Conservation (phyloP, 2,329 filamentous ascomycete genomes). For the Fusarium coicis region DNA sequence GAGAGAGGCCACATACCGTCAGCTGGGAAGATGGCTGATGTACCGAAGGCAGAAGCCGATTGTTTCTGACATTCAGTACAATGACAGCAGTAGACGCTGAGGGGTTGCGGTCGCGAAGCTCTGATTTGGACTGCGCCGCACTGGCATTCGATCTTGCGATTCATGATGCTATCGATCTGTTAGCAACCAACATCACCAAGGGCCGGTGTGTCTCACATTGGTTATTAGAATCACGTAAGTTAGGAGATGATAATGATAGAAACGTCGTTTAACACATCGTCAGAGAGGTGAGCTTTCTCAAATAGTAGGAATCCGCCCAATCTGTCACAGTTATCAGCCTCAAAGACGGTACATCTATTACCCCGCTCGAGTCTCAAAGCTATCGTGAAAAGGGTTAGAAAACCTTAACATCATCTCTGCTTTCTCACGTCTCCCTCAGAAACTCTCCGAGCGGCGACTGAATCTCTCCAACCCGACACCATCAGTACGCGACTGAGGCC, state of each 20-base stretch:
- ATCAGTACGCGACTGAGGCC: neutral
- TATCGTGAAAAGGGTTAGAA: neutral
- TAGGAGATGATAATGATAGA: neutral
- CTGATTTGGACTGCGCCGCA: slow-evolving; percentile 53
- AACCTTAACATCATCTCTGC: neutral
- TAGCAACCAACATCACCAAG: neutral
- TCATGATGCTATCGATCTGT: slow-evolving; percentile 20
- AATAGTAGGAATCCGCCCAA: neutral
- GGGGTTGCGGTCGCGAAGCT: slow-evolving; percentile 49
- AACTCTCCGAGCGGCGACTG: neutral
- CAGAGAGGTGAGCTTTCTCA: neutral
- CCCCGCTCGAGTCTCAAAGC: neutral
- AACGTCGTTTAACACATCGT: neutral
- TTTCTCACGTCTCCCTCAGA: neutral
- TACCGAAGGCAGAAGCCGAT: slow-evolving; percentile 58
- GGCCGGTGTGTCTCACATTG: neutral
- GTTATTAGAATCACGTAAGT: neutral
- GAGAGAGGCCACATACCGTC: slow-evolving; percentile 55
- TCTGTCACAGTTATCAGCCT: slow-evolving; percentile 2
- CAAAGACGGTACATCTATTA: slow-evolving; percentile 1
- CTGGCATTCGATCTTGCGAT: slow-evolving; percentile 50
- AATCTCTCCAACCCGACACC: neutral
- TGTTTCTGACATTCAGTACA: slow-evolving; percentile 59
- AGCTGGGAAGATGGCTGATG: slow-evolving; percentile 56
- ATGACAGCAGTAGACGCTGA: slow-evolving; percentile 57